Conservation (phyloP, 768 basidiomycete genomes). For the Panellus pusillus region DNA sequence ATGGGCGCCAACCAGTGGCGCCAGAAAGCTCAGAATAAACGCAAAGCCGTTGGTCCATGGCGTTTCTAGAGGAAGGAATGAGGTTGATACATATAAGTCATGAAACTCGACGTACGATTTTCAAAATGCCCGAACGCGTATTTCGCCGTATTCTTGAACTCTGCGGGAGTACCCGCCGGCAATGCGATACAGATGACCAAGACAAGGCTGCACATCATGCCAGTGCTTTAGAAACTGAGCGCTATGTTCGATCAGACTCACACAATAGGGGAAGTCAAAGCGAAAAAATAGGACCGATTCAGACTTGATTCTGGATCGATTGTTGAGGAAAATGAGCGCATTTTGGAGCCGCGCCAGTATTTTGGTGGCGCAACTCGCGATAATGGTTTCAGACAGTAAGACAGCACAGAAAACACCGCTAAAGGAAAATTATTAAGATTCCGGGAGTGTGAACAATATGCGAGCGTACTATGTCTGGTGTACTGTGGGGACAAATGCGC, state of each 20-base stretch:
- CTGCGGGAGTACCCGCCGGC: neutral
- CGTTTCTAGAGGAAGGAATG: constrained; percentile 24
- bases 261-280: too few species aligned
- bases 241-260: constrained; percentile 31
- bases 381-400: constrained; percentile 55
- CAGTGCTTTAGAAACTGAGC: neutral
- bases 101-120: neutral
- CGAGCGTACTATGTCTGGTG: constrained; percentile 45
- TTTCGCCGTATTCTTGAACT: neutral
- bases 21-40: constrained; percentile 50
- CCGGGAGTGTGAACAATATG: neutral
- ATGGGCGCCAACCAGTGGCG: constrained; percentile 46
- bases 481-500: constrained; percentile 39
- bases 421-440: neutral
- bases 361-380: constrained; percentile 69
- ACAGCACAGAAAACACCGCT: constrained; percentile 68
- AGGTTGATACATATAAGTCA: neutral
- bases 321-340: constrained; percentile 66
- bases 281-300: too few species aligned
- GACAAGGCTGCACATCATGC: neutral
- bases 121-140: constrained; percentile 2
- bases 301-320: too few species aligned
- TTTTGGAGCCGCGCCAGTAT: constrained; percentile 69
- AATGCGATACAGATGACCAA: constrained; percentile 1
- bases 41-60: constrained; percentile 51